Evolutionary conservation across 345 rosid species (phyloP), one percentile per base, ranked within the genome.

Genomic region (Eucalyptus cloeziana): DNA sequence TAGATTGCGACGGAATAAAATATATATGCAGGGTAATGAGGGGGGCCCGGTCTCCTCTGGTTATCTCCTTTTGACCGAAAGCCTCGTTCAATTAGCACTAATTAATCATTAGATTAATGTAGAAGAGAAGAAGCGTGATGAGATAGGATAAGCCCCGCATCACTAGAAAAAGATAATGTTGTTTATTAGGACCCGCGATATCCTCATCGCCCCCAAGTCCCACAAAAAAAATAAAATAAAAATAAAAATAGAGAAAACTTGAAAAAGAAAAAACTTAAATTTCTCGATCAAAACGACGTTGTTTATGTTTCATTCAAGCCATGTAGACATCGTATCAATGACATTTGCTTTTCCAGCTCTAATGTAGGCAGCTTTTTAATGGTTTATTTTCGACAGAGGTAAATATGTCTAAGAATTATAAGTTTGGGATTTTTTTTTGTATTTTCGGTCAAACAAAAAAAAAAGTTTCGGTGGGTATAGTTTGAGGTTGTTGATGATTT

Each of bases 191-290:
- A 31, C 58, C 30, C n/a, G n/a, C 60, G 0, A 47, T 60, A 5
- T 14, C 37, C 33, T 31, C 37, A 2, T 64, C 40, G 7, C 21
- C 76, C 21, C 40, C 40, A 7, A 33, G 76, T 15, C 40, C 40
- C 16, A 30, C 21, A 14, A n/a, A 13, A 12, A 8, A 1, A 31
- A 37, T 37, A 22, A 21, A 21, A 54, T 3, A 54, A 1, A 0
- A 4, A n/a, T n/a, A 21, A 8, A 56, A 4, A 56, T 2, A 17
- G 10, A 21, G 5, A 52, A 52, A 52, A 52, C 25, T 52, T 21
- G 25, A 21, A 52, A 52, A 52, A 52, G 24, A 21, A 21, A 2
- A 52, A 52, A 52, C 9, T 25, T 21, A 52, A 52, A 7, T 24
- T 24, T 56, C 62, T 4, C 6, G 62, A 22, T 22, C 27, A 56